These are phyloP conservation scores for Dendrobium huoshanense DNA, from an alignment of 106 monocot genomes.

Conservation along the genomic window DNA sequence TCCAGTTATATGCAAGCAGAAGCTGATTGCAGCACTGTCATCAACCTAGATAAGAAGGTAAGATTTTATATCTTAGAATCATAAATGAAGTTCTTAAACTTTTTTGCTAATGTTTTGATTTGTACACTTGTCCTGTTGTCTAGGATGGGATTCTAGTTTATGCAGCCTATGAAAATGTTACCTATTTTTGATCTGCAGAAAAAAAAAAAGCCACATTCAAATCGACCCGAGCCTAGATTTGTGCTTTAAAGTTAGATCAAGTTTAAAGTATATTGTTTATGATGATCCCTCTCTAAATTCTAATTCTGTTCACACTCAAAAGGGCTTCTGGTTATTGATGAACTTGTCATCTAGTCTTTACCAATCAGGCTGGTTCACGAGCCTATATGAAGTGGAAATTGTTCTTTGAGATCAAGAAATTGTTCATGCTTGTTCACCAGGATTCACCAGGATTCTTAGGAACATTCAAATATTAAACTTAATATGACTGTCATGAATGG, in stretches of 20 bases:
- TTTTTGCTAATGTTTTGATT: neutral
- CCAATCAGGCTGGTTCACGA: no score
- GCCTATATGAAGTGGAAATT: no score
- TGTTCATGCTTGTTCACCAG: no score
- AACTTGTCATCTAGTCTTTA: no score
- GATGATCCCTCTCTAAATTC: neutral
- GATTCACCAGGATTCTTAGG: no score
- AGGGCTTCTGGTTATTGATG: no score
- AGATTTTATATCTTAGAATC: conserved; percentile 6
- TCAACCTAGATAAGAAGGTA: conserved; percentile 90
- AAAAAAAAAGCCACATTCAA: neutral
- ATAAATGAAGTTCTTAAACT: neutral
- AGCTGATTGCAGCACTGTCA: conserved; percentile 79
- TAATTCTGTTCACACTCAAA: neutral
- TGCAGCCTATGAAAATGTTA: neutral
- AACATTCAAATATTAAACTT: neutral
- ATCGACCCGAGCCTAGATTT: neutral
- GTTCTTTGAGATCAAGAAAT: no score
- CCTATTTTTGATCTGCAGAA: neutral
- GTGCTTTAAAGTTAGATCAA: neutral
- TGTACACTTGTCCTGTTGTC: neutral
- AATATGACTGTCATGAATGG: neutral
- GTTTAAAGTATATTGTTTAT: neutral
- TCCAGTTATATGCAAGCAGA: conserved; percentile 90
- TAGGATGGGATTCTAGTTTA: neutral